Base-by-base conservation (phyloP, 768 basidiomycete genomes). In the Tulasnella sp. region DNA sequence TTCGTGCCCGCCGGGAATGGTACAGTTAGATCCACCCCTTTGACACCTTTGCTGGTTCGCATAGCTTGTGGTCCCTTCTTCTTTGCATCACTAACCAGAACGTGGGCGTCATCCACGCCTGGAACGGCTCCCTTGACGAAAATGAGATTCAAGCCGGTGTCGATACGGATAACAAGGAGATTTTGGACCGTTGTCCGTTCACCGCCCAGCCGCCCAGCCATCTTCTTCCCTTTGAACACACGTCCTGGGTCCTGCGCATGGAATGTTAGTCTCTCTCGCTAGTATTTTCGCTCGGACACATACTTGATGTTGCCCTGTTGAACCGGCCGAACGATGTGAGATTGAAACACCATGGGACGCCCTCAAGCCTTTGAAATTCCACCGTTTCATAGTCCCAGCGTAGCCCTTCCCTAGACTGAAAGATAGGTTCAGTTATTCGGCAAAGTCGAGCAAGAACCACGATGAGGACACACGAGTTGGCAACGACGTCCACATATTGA, bases 311-410 rank as follows among this genome's bases (percentile, higher is more conserved):
- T 86, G 86, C 69, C 96, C 96, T 6, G 87, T 93, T 6, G 92
- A 86, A 65, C 96, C 96, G 23, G 84, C 80, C 7, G 85, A 84
- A 66, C 96, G 84, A 75, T 98, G 96, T 7, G 89, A 89, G 62
- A 92, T 67, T 60, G 96, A 97, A 45, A 89, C 87, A 83, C 96
- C 96, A 67, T 99, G 96, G 70, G 89, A 88, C 1, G 91, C 93
- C 43, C 82, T 79, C 29, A 92, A 71, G 70, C 96, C 96, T 64
- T 83, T 79, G 72, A 94, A 98, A 32, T 84, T 83, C 82, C 90
- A 92, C 45, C 89, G 77, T 68, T 98, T 99, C 96, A 99, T 99
- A 27, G 78, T 82, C 65, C 96, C 96, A 62, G 90, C 86, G 70
- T 93, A 97, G 6, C 96, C 96, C 71, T 98, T 98, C 21, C 96